These are phyloP conservation scores for Pisolithus thermaeus DNA, from an alignment of 1,284 basidiomycete genomes.

Conservation along the genomic window DNA sequence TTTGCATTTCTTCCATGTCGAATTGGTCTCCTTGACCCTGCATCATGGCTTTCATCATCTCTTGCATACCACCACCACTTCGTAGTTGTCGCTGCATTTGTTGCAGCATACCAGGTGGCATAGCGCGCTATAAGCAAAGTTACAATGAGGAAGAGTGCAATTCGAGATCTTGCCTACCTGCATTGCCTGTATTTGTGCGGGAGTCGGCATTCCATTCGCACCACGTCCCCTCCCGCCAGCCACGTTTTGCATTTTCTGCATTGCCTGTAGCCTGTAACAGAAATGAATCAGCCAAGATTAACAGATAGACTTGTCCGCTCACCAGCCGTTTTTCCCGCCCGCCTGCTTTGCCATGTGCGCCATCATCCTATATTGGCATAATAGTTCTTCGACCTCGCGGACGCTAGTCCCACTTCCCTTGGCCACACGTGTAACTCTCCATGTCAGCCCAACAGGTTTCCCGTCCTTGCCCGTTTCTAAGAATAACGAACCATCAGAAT, in stretches of 20 bases:
- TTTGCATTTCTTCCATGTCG: conserved; percentile 85
- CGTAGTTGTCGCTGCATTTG: conserved; percentile 81
- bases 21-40: conserved; percentile 77
- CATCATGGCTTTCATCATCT: conserved; percentile 97
- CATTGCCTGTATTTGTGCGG: conserved; percentile 90
- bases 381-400: conserved; percentile 92
- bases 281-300: conserved; percentile 2
- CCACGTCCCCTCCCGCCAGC: conserved; percentile 82
- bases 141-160: conserved; percentile 6
- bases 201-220: conserved; percentile 80
- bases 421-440: conserved; percentile 86
- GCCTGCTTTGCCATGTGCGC: conserved; percentile 96
- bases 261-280: conserved; percentile 62
- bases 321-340: conserved; percentile 94
- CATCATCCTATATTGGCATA: conserved; percentile 97
- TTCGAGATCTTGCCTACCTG: conserved; percentile 47
- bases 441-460: conserved; percentile 77
- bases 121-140: conserved; percentile 52
- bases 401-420: conserved; percentile 94
- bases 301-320: conserved; percentile 6
- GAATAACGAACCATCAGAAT: conserved; percentile 92
- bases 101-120: conserved; percentile 87
- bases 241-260: conserved; percentile 87
- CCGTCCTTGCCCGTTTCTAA: conserved; percentile 81
- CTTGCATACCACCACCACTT: conserved; percentile 83